These are phyloP conservation scores for Jaltomata sinuosa DNA, from an alignment of 257 asterid species.

Conservation along the genomic window DNA sequence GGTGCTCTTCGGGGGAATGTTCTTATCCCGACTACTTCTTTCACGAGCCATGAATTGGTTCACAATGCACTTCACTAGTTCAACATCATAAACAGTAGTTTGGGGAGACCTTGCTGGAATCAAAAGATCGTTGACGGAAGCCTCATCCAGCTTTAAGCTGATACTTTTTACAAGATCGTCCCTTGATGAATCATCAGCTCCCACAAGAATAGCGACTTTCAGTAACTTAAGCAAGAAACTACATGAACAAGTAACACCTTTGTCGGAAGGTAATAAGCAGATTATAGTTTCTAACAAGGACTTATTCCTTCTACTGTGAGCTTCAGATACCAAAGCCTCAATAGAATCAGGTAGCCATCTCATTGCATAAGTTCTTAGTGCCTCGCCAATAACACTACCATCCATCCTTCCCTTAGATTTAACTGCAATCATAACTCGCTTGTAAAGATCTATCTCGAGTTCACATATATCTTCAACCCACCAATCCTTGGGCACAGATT, in stretches of 20 bases:
- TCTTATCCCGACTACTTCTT: conserved; percentile 19
- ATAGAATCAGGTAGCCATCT: conserved; percentile 84
- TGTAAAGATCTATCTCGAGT: conserved; percentile 66
- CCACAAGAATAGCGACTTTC: conserved; percentile 62
- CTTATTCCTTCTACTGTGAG: conserved; percentile 49
- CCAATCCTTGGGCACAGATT: conserved; percentile 75
- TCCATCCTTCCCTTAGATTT: conserved; percentile 79
- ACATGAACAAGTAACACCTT: conserved; percentile 52
- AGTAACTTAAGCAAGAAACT: conserved; percentile 72
- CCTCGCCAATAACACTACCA: conserved; percentile 65
- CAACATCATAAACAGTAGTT: conserved; percentile 52
- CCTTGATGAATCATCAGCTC: conserved; percentile 49
- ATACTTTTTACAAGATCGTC: conserved; percentile 49
- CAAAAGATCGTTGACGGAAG: conserved; percentile 55
- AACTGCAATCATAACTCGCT: conserved; percentile 67
- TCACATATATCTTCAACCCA: conserved; percentile 92
- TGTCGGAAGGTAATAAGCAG: conserved; percentile 66
- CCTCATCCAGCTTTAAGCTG: conserved; percentile 68
- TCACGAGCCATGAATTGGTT: conserved; percentile 42
- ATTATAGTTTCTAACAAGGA: conserved; percentile 75
- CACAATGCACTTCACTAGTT: conserved; percentile 55
- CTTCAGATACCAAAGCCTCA: conserved; percentile 65
- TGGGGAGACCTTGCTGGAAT: conserved; percentile 70
- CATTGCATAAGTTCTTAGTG: conserved; percentile 62
- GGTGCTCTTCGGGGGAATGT: conserved; percentile 7